Evolutionary conservation across 345 rosid species (phyloP), one percentile per base, ranked within the genome.

Genomic region (Stellera chamaejasme): DNA sequence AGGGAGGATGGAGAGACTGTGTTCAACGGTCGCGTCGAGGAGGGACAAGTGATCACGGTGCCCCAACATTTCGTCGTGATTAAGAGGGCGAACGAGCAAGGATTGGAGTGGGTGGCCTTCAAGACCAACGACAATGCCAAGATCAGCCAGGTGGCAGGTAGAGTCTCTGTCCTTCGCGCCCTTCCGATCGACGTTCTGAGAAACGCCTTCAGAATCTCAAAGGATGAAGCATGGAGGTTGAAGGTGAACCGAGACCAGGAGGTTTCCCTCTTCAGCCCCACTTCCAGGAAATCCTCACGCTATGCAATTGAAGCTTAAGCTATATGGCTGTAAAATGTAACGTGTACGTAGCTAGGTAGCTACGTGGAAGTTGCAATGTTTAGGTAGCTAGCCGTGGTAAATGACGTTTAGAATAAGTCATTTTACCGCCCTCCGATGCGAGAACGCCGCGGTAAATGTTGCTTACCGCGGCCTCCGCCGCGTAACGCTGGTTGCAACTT

Each of bases 1-100:
- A 72, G 79, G 64, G 71, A 82, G 56, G 67, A 70, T 8, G 98
- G 98, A 0, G 46, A 68, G 13, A 10, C 66, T 0, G 84, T 88
- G 63, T 88, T 77, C 68, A 73, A 82, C 27, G 83, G 77, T 5
- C 63, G 60, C 39, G 46, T 88, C 10, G 52, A 64, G 8, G 63
- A 79, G 66, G 93, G 96, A 4, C 84, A 84, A 61, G 23, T 86
- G 10, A 28, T 92, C 58, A 66, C 74, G 10, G 77, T 86, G 60
- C 97, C 94, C 0, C 95, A 88, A 45, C 80, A 83, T 65, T 88
- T 70, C 41, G 90, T 73, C 9, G 82, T 77, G 45, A 68, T 62
- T 58, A 78, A 76, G 60, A 64, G 61, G 16, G 80, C 88, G 0
- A 78, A 79, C 36, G 61, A 58, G 12, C 75, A 77, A 4, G 79